Percentiles rank a stretch among this genome's conserved stretches.
These are phyloP conservation scores for Colletotrichum caudatum DNA, from an alignment of 2,329 filamentous ascomycete genomes.

Conservation along the genomic window DNA sequence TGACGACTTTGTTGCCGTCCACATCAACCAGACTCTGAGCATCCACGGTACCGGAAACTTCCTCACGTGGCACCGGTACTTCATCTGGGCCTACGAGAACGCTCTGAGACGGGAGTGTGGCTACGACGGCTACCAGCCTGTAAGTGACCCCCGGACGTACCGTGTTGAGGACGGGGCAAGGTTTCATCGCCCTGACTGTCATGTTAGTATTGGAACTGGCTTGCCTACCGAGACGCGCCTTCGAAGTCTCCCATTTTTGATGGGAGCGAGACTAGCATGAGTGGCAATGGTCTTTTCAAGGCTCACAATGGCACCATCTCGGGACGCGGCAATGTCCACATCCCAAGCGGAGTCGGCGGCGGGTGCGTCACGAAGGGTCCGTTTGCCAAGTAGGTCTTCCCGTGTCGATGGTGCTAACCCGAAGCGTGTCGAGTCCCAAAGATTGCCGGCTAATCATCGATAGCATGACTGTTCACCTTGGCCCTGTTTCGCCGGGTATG, in stretches of 20 bases:
- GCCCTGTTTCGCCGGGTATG: slow-evolving; percentile 45
- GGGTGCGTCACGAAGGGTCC: slow-evolving; percentile 62
- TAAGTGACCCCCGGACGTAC: not conserved
- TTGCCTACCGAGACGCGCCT: slow-evolving; percentile 40
- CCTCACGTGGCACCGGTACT: slow-evolving; percentile 41
- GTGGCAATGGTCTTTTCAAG: slow-evolving; percentile 53
- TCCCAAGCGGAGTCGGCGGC: slow-evolving; percentile 53
- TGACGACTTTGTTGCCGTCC: slow-evolving; percentile 41
- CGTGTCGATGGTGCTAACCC: too few species aligned
- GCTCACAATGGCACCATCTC: slow-evolving; percentile 46
- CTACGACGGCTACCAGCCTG: slow-evolving; percentile 41
- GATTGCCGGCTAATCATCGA: not conserved
- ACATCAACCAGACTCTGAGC: slow-evolving; percentile 31
- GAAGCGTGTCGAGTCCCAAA: not conserved
- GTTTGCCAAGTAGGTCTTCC: slow-evolving; percentile 57
- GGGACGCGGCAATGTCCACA: slow-evolving; percentile 44
- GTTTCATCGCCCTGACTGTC: not conserved
- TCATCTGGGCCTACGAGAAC: slow-evolving; percentile 34
- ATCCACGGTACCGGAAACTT: slow-evolving; percentile 40
- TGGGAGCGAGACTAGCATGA: slow-evolving; percentile 53
- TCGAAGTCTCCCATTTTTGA: slow-evolving; percentile 54
- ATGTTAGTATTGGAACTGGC: slow-evolving; percentile 53
- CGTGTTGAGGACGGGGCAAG: not conserved
- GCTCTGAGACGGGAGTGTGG: slow-evolving; percentile 40
- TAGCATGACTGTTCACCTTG: slow-evolving; percentile 47